phyloP scores from a whole-genome alignment of 306 rosid genomes.

The Potentilla sterilis region DNA sequence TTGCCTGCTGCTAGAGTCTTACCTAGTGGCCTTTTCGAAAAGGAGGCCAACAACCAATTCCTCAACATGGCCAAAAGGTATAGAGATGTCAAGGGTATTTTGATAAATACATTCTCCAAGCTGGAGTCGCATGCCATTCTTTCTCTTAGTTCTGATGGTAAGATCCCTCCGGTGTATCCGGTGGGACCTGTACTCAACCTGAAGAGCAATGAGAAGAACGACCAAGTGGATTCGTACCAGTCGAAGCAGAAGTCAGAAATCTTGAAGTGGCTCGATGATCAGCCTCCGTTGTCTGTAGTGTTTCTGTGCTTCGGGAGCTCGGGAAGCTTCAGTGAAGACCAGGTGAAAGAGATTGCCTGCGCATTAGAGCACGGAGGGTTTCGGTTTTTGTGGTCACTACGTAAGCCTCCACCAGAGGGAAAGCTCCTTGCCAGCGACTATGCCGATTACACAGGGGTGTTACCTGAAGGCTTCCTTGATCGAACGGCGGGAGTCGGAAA shows the following conservation, averaged over 20 bases:
- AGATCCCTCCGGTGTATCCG: constrained; percentile 14
- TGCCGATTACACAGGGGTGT: background rate
- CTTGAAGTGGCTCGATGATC: constrained; percentile 59
- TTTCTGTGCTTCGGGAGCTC: constrained; percentile 57
- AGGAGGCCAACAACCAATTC: background rate
- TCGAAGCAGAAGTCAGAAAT: constrained; percentile 4
- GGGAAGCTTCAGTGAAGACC: constrained; percentile 33
- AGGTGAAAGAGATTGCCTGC: constrained; percentile 33
- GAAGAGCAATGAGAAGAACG: background rate
- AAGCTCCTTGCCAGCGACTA: background rate
- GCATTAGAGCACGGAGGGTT: constrained; percentile 32
- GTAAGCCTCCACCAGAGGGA: constrained; percentile 33
- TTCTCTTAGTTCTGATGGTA: background rate
- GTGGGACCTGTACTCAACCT: constrained; percentile 24
- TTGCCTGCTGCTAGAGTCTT: constrained; percentile 16
- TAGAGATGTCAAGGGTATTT: constrained; percentile 24
- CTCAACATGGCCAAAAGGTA: background rate
- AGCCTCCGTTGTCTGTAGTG: constrained; percentile 55
- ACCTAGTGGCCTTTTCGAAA: background rate
- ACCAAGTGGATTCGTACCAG: background rate
- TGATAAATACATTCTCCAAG: constrained; percentile 24
- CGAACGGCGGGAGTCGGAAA: constrained; percentile 30
- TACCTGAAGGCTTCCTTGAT: constrained; percentile 52
- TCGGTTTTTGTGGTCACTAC: constrained; percentile 45
- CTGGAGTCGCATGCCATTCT: constrained; percentile 10